Evolutionary conservation across 2,329 filamentous ascomycete species (phyloP).

Genomic region (Claviceps sp.): DNA sequence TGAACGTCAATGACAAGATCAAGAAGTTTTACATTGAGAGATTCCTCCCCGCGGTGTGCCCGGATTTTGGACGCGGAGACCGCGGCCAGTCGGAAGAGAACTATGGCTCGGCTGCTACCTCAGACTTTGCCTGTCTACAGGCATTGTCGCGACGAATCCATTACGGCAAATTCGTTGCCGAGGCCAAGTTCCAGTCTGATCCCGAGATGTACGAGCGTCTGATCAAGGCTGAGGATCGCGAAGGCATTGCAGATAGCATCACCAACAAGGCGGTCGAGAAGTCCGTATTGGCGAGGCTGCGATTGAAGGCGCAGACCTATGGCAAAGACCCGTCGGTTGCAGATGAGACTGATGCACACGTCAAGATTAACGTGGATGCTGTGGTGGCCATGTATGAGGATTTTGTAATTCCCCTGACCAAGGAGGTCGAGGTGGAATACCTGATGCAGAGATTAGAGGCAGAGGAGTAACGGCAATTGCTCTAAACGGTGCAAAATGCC

Average conservation of each 20-base stretch:
- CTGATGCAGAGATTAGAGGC: slow-evolving; percentile 75
- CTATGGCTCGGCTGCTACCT: slow-evolving; percentile 84
- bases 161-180: slow-evolving; percentile 96
- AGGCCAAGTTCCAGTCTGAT: slow-evolving; percentile 83
- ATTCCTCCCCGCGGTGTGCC: slow-evolving; percentile 74
- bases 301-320: slow-evolving; percentile 85
- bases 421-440: slow-evolving; percentile 95
- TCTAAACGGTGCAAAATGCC: too few species aligned
- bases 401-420: slow-evolving; percentile 93
- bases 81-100: slow-evolving; percentile 82
- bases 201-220: slow-evolving; percentile 65
- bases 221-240: slow-evolving; percentile 67
- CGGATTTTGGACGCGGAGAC: slow-evolving; percentile 63
- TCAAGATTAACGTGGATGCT: slow-evolving; percentile 85
- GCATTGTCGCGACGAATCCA: slow-evolving; percentile 83
- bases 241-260: slow-evolving; percentile 78
- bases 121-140: slow-evolving; percentile 82
- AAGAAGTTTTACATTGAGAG: slow-evolving; percentile 71
- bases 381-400: slow-evolving; percentile 84
- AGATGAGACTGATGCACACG: slow-evolving; percentile 37
- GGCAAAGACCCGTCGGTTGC: slow-evolving; percentile 70
- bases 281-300: slow-evolving; percentile 76
- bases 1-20: slow-evolving; percentile 81
- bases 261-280: slow-evolving; percentile 81
- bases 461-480: slow-evolving; percentile 19